Conservation (phyloP, 2,329 filamentous ascomycete species). For the Microdochium bolleyi region DNA sequence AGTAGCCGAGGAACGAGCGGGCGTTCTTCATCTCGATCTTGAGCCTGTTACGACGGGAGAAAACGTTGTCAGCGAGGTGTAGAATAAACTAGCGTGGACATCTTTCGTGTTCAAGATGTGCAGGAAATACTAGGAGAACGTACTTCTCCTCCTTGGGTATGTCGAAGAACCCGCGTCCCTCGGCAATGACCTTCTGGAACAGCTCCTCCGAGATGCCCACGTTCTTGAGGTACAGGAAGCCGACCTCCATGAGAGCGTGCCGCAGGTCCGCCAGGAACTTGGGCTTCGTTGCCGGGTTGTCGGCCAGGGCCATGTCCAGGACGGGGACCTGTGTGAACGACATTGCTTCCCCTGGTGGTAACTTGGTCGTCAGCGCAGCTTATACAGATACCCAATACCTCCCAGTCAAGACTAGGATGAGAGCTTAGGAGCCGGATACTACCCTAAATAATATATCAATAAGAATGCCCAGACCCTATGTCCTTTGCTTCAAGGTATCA, state of each 20-base stretch:
- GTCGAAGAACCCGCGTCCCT: constrained; percentile 70
- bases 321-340: constrained; percentile 72
- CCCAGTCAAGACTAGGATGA: no score
- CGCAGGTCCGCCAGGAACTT: constrained; percentile 64
- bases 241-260: constrained; percentile 74
- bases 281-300: constrained; percentile 58
- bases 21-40: constrained; percentile 69
- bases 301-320: constrained; percentile 63
- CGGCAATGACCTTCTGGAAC: constrained; percentile 54
- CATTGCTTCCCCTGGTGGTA: constrained; percentile 29
- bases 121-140: constrained; percentile 5
- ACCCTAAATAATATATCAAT: no score
- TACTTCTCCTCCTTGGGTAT: constrained; percentile 70
- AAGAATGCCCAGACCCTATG: no score
- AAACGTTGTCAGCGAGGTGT: no score
- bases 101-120: constrained; percentile 1
- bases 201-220: constrained; percentile 62
- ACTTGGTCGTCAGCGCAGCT: neutral
- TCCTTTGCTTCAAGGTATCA: no score
- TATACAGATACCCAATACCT: no score
- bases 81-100: neutral
- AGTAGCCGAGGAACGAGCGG: constrained; percentile 64
- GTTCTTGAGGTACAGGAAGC: constrained; percentile 80
- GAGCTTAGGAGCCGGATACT: no score
- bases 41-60: constrained; percentile 29